Evolutionary conservation across 805 yeast genomes (phyloP), one percentile per base, ranked within the genome.

Genomic region (Diddensiella transvaalensis): DNA sequence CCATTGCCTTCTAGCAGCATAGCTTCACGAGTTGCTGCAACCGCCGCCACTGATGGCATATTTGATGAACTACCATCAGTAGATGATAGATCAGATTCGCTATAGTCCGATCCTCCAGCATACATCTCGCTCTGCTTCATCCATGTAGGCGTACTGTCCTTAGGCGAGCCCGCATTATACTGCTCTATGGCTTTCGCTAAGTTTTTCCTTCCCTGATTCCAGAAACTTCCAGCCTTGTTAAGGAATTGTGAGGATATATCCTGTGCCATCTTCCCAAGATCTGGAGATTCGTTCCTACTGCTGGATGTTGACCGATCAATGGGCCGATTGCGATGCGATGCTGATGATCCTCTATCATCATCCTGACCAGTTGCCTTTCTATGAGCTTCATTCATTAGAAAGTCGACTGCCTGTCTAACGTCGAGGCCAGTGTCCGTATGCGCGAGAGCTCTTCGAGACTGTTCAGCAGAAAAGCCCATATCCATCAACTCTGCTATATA

Each of bases 381-480:
- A 60, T 77, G 84, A 0, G 85, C 84, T 33, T 72, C 73, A 40
- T 69, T 73, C 85, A 87, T 82, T 30, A 87, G 70, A 54, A 67
- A 76, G 43, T 80, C 78, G 18, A 86, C 83, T 24, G 95, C 89
- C 21, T 70, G 74, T 49, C 82, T 78, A 5, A 86, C 69, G 55
- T 84, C 78, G 3, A 73, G 61, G 0, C 89, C 87, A 29, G 67
- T 59, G 1, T 60, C 63, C 0, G 82, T 78, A 40, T 70, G 66
- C 4, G 66, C 73, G 32, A 87, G 70, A 0, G 95, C 95, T 2
- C 67, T 65, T 22, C 72, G 74, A 3, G 93, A 80, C 45, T 73
- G 77, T 1, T 78, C 81, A 0, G 76, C 68, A 1, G 83, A 65
- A 58, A 87, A 87, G 2, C 96, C 96, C 80, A 87, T 87, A 50